A percentile compares a stretch with the other conserved stretches of the same genome.
Conservation (phyloP, 1,139 yeast genomes). For the Sugiyamaella castrensis region DNA sequence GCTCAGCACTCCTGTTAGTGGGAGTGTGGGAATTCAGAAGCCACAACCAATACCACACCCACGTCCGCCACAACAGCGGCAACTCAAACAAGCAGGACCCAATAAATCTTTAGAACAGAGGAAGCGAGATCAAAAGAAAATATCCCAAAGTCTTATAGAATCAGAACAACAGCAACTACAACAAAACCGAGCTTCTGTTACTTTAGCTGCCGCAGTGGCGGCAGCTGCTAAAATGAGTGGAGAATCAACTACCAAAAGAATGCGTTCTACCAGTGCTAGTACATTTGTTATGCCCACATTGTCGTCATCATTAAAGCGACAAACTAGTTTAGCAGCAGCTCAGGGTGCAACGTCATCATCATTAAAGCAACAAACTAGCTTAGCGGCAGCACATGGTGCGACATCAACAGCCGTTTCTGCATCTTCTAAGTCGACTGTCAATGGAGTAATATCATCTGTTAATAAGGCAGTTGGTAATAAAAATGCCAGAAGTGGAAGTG, state of each 20-base stretch:
- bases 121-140: constrained; percentile 10
- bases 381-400: background rate
- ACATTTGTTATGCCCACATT: too few relatives aligned
- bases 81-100: constrained; percentile 12
- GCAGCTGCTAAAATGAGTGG: constrained; percentile 1
- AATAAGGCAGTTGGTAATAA: too few relatives aligned
- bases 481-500: too few relatives aligned
- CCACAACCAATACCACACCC: too few relatives aligned
- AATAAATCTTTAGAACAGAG: constrained; percentile 11
- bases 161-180: background rate
- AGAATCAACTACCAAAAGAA: too few relatives aligned
- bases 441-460: background rate
- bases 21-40: too few relatives aligned
- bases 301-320: too few relatives aligned
- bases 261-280: too few relatives aligned
- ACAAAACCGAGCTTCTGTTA: background rate
- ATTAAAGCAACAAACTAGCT: too few relatives aligned
- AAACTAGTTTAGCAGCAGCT: too few relatives aligned
- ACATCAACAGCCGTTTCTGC: background rate
- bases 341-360: background rate
- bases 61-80: background rate
- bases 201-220: constrained; percentile 11
- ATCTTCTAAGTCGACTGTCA: background rate
- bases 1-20: too few relatives aligned
- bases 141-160: background rate